Base-by-base conservation (phyloP, 2,329 filamentous ascomycete genomes). In the Xylariaceae sp. region DNA sequence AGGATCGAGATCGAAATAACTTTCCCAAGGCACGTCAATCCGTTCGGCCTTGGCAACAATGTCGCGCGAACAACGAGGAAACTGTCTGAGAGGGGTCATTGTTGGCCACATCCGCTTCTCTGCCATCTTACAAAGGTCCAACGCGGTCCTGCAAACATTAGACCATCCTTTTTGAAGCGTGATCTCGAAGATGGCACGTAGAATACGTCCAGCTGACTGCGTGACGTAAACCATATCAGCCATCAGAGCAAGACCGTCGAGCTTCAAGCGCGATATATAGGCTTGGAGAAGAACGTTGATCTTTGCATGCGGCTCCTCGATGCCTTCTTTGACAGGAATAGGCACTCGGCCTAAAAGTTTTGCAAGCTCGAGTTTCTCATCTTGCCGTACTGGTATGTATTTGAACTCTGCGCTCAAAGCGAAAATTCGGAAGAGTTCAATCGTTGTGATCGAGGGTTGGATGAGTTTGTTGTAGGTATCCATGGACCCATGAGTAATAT, bases 61-160 rank as follows among this genome's bases (percentile, higher is more conserved):
- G 51, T 97, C 92, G 38, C 83, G 77, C 3, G 91, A 84, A 63
- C 90, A 96, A 36, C 75, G 74, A 3, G 87, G 82, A 65, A 99
- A 99, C 64, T 99, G 94, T 47, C 94, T 83, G 31, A 99, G 76
- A 11, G 95, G 94, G 35, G 90, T 89, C 94, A 97, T 99, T 6
- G 92, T 97, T 12, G 92, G 91, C 94, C 94, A 99, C 95, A 99
- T 99, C 44, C 95, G 82, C 77, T 96, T 96, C 75, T 99, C 94
- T 0, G 92, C 94, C 90, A 96, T 97, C 74, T 99, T 99, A 74
- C 95, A 99, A 46, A 99, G 79, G 61, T 96, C 89, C 39, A 99
- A 76, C 0, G 94, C 91, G 54, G 87, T 90, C 73, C 94, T 96
- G 9, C 94, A 89, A 3, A 97, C 94, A 14, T 85, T 86, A 1